Evolutionary conservation across 257 asterid species (phyloP).

Genomic region (Datura wrightii): DNA sequence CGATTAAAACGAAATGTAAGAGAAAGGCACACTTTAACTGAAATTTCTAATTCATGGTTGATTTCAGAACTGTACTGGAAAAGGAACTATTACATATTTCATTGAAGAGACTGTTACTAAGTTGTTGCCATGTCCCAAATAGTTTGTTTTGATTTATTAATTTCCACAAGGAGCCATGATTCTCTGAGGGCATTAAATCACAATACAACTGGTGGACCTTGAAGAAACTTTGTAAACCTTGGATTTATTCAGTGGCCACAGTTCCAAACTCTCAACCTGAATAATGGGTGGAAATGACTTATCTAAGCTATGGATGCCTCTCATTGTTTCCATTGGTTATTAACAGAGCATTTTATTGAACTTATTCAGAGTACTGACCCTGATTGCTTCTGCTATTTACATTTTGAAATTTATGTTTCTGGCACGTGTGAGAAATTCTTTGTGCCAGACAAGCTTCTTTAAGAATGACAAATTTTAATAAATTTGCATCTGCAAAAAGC

Average conservation of each 20-base stretch:
- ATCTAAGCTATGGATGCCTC: background rate
- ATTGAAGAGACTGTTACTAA: background rate
- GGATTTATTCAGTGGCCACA: background rate
- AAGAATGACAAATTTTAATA: background rate
- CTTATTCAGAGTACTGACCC: background rate
- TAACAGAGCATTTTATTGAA: slow-evolving; percentile 7
- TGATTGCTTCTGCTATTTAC: background rate
- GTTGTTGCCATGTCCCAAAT: background rate
- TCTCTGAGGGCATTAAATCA: background rate
- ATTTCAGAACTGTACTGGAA: background rate
- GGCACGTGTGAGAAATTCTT: background rate
- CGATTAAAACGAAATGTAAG: background rate
- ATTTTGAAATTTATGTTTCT: background rate
- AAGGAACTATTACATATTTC: background rate
- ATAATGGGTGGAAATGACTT: background rate
- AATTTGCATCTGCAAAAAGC: slow-evolving; percentile 1
- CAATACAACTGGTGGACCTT: background rate
- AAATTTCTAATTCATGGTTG: background rate
- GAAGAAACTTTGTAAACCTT: slow-evolving; percentile 9
- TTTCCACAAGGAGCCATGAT: background rate
- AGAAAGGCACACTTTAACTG: background rate
- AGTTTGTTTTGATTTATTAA: background rate
- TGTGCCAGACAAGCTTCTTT: background rate
- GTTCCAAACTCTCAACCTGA: background rate
- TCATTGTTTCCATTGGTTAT: background rate